phyloP scores from a whole-genome alignment of 495 filamentous ascomycete species.

The Penicillium coffeae region DNA sequence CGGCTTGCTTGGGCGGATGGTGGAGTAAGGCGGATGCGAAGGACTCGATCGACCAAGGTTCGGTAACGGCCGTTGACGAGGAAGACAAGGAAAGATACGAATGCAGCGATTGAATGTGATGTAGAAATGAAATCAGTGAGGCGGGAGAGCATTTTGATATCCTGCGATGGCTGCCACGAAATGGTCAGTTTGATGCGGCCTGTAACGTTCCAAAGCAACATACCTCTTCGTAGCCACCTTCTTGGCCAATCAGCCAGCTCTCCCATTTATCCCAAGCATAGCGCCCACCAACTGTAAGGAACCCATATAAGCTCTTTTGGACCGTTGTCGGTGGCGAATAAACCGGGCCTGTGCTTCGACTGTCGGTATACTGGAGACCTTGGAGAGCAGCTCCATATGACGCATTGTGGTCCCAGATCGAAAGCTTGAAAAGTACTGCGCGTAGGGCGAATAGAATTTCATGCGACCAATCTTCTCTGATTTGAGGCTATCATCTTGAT shows the following conservation, averaged over 20 bases:
- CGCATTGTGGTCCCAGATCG: slow-evolving; percentile 93
- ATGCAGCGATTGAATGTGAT: slow-evolving; percentile 71
- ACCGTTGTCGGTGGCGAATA: slow-evolving; percentile 60
- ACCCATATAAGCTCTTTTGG: slow-evolving; percentile 82
- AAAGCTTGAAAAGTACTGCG: slow-evolving; percentile 84
- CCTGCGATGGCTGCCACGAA: slow-evolving; percentile 33
- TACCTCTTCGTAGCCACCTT: slow-evolving; percentile 65
- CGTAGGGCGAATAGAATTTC: slow-evolving; percentile 80
- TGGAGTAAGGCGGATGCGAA: slow-evolving; percentile 81
- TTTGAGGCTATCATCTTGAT: slow-evolving; percentile 42
- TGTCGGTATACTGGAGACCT: slow-evolving; percentile 85
- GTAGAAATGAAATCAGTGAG: slow-evolving; percentile 67
- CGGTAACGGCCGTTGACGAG: slow-evolving; percentile 86
- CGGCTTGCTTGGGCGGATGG: slow-evolving; percentile 76
- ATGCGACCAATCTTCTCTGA: slow-evolving; percentile 76
- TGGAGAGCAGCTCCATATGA: slow-evolving; percentile 93
- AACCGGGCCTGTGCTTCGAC: slow-evolving; percentile 59
- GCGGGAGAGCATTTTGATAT: slow-evolving; percentile 57
- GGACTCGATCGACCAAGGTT: slow-evolving; percentile 80
- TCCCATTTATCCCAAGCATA: slow-evolving; percentile 93
- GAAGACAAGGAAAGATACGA: slow-evolving; percentile 84
- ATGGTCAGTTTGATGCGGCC: slow-evolving; percentile 18
- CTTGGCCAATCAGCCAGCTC: slow-evolving; percentile 71
- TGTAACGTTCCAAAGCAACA: background rate
- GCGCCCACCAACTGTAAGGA: slow-evolving; percentile 80